Evolutionary conservation across 2,329 filamentous ascomycete species (phyloP).

Genomic region (Penicillium sp.): DNA sequence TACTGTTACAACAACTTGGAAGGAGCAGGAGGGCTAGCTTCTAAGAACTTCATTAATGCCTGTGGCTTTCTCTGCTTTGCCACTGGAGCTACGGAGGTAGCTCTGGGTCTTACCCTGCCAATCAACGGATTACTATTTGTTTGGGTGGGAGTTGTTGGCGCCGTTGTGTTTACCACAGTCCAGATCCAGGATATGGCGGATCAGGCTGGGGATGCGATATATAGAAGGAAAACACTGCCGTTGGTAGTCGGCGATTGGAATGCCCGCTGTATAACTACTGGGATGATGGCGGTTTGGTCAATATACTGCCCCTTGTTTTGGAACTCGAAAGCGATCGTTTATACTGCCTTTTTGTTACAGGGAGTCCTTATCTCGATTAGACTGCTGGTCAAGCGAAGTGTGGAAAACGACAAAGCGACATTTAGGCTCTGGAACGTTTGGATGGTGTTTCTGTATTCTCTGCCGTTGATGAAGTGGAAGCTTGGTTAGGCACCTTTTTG

Average conservation of each 20-base stretch:
- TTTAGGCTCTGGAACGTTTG: slow-evolving; percentile 1
- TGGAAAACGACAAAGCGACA: background rate
- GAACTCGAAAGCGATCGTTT: background rate
- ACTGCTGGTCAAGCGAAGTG: background rate
- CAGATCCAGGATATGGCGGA: slow-evolving; percentile 39
- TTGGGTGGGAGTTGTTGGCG: slow-evolving; percentile 16
- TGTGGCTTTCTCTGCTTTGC: slow-evolving; percentile 26
- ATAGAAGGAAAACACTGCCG: slow-evolving; percentile 9
- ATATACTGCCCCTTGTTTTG: background rate
- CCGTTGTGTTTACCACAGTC: slow-evolving; percentile 32
- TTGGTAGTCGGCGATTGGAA: slow-evolving; percentile 6
- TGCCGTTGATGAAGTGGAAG: background rate
- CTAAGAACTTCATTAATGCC: slow-evolving; percentile 29
- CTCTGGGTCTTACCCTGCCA: background rate
- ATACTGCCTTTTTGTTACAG: background rate
- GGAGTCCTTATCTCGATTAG: background rate
- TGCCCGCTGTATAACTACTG: background rate
- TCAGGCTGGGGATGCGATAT: slow-evolving; percentile 25
- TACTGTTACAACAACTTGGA: slow-evolving; percentile 20
- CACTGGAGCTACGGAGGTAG: slow-evolving; percentile 26
- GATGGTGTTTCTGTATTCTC: background rate
- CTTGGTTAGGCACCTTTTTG: too few relatives aligned
- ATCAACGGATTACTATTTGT: too few relatives aligned
- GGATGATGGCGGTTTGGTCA: background rate
- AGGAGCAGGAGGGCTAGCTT: slow-evolving; percentile 24